Percentiles rank a stretch among this genome's conserved stretches.
Evolutionary conservation across 148 eudicot genomes (phyloP).

Genomic region (Persicaria maculosa): DNA sequence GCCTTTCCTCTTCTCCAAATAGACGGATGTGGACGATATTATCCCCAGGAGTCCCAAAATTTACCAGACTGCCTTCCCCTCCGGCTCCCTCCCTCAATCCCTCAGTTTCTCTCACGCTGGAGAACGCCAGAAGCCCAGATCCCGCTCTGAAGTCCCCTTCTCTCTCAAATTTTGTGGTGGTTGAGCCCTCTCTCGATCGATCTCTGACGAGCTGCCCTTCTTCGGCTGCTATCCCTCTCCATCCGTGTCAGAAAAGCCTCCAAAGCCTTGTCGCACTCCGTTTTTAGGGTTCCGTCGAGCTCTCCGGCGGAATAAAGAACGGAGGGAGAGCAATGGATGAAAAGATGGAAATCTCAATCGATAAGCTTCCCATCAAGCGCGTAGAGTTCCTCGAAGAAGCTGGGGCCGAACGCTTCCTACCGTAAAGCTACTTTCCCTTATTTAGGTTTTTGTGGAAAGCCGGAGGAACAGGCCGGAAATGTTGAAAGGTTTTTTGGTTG

Average conservation of each 20-base stretch:
- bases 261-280: not conserved
- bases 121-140: too few species aligned
- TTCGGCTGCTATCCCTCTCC: not conserved
- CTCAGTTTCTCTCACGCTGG: too few species aligned
- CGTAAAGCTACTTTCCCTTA: slow-evolving; percentile 26
- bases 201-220: too few species aligned
- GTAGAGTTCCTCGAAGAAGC: slow-evolving; percentile 71
- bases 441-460: not conserved
- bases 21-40: too few species aligned
- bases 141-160: too few species aligned
- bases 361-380: slow-evolving; percentile 90
- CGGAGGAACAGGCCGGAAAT: not conserved
- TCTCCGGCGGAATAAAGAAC: slow-evolving; percentile 2
- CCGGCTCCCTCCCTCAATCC: too few species aligned
- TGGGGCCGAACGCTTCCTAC: slow-evolving; percentile 72
- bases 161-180: too few species aligned
- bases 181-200: too few species aligned
- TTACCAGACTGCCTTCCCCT: too few species aligned
- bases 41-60: too few species aligned
- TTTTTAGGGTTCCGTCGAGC: slow-evolving; percentile 9
- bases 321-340: slow-evolving; percentile 32
- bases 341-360: slow-evolving; percentile 56
- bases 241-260: not conserved
- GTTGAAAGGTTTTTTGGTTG: slow-evolving; percentile 9
- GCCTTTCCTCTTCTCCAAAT: too few species aligned